phyloP scores from a whole-genome alignment of 2,329 filamentous ascomycete species.

The Neoscytalidium dimidiatum region DNA sequence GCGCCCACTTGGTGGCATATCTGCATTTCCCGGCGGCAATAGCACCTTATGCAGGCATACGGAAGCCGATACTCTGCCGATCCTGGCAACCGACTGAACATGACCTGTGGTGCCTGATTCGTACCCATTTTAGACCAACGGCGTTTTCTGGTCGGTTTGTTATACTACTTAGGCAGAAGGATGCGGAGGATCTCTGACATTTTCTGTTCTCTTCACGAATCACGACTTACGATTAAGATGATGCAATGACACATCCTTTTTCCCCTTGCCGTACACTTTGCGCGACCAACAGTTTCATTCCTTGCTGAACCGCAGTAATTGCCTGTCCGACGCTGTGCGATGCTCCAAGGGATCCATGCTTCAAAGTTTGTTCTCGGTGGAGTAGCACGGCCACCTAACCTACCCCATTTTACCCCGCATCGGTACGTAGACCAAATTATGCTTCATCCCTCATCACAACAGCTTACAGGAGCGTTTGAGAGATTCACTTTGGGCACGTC shows the following conservation, averaged over 20 bases:
- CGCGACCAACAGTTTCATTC: background rate
- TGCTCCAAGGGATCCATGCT: no score
- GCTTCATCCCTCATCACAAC: no score
- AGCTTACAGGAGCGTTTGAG: no score
- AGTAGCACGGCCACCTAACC: background rate
- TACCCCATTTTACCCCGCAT: background rate
- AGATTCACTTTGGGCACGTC: no score
- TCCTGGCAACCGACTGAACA: no score
- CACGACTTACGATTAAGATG: background rate
- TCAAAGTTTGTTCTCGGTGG: background rate
- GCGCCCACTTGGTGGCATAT: background rate
- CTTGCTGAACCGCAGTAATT: no score
- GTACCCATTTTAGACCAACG: no score
- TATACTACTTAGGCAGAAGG: background rate
- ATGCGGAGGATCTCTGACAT: background rate
- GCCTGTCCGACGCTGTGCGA: no score
- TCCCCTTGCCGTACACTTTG: no score
- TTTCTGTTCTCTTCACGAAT: background rate
- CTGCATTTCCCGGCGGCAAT: background rate
- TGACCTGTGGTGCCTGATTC: no score
- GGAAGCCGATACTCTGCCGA: background rate
- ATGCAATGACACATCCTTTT: background rate
- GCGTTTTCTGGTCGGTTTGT: background rate
- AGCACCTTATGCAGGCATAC: background rate
- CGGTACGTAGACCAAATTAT: background rate